phyloP scores from a whole-genome alignment of 345 rosid species.

The Brassica napus region Da-Ae NC_063442.1:3560001-3560500 shows the following conservation, averaged over 20 bases:
- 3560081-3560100: background rate
- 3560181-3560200: background rate
- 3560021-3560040: background rate
- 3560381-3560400: background rate
- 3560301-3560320: background rate
- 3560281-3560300: background rate
- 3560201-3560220: background rate
- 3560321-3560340: background rate
- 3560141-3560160: background rate
- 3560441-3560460: too few relatives aligned
- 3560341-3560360: background rate
- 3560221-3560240: background rate
- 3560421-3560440: too few relatives aligned
- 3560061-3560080: conserved; percentile 17
- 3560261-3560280: background rate
- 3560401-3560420: background rate
- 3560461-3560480: too few relatives aligned
- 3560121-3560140: background rate
- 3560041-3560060: conserved; percentile 1
- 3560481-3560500: too few relatives aligned
- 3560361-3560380: background rate
- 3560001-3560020: conserved; percentile 29
- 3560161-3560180: conserved; percentile 12
- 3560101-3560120: conserved; percentile 4
- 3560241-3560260: background rate